Evolutionary conservation across 2,329 filamentous ascomycete genomes (phyloP).

Genomic region (Xylaria sp.): DNA sequence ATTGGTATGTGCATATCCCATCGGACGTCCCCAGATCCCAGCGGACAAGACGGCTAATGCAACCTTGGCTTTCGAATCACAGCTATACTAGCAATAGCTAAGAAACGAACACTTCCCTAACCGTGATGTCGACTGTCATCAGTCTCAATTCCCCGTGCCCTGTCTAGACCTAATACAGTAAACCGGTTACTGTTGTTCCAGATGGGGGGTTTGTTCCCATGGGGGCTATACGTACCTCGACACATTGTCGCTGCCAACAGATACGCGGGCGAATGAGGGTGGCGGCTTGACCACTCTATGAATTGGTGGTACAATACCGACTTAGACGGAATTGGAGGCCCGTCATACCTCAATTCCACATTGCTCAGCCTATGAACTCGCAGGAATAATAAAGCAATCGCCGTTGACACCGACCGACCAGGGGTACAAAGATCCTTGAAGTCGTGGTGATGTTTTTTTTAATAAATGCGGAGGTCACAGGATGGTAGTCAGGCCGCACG

Average conservation of each 20-base stretch:
- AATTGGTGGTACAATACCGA: slow-evolving; percentile 23
- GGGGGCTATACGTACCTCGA: slow-evolving; percentile 13
- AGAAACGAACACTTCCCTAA: slow-evolving; percentile 7
- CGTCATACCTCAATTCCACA: slow-evolving; percentile 37
- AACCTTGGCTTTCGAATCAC: slow-evolving; percentile 29
- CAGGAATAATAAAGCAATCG: slow-evolving; percentile 23
- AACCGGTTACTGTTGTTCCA: slow-evolving; percentile 17
- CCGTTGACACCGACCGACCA: slow-evolving; percentile 20
- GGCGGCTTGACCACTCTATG: slow-evolving; percentile 14
- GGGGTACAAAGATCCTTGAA: slow-evolving; percentile 25
- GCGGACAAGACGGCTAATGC: slow-evolving; percentile 26
- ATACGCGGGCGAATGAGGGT: slow-evolving; percentile 23
- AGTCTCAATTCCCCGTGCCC: slow-evolving; percentile 12
- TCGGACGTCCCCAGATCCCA: slow-evolving; percentile 26
- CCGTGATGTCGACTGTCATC: slow-evolving; percentile 10
- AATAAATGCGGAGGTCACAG: slow-evolving; percentile 29
- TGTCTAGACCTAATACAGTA: slow-evolving; percentile 26
- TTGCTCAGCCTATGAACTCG: slow-evolving; percentile 34
- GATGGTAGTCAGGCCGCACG: slow-evolving; percentile 31
- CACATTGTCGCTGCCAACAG: slow-evolving; percentile 11
- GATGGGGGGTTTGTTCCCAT: not conserved
- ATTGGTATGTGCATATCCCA: slow-evolving; percentile 25
- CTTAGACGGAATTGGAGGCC: slow-evolving; percentile 37
- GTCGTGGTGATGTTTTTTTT: slow-evolving; percentile 17
- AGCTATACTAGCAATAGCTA: slow-evolving; percentile 12